Evolutionary conservation across 805 yeast species (phyloP), one percentile per base, ranked within the genome.

Genomic region (Pachysolen tannophilus): DNA sequence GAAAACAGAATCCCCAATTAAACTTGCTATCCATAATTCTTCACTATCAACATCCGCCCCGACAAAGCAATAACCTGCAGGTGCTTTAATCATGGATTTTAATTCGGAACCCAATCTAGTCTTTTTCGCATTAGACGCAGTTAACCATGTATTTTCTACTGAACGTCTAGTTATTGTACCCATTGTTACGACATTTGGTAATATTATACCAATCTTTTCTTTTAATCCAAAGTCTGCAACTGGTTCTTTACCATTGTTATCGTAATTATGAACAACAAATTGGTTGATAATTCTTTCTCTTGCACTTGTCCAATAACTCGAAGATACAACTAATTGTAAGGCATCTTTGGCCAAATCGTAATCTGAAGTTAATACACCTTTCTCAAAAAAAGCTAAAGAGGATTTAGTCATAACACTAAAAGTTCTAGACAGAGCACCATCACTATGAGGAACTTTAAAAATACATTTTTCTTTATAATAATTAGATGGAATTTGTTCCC

Each of bases 21-120:
- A 61, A 14, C 96, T 82, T 0, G 98, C 98, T 45, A 92, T 92
- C 99, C 99, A 92, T 28, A 92, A 65, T 52, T 92, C 99, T 52
- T 92, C 98, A 26, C 96, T 85, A 56, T 92, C 99, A 7, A 92
- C 99, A 63, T 92, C 99, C 0, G 99, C 99, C 8, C 99, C 99
- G 7, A 92, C 95, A 60, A 92, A 83, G 25, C 74, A 72, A 53
- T 88, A 92, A 0, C 97, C 97, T 2, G 68, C 58, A 0, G 99
- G 99, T 0, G 97, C 96, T 38, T 69, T 62, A 4, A 92, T 66
- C 64, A 85, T 75, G 0, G 96, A 76, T 55, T 94, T 92, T 41
- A 94, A 63, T 53, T 92, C 99, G 1, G 97, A 87, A 0, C 99
- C 99, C 30, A 94, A 74, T 41, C 97, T 64, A 30, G 75, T 73